Evolutionary conservation across 2,329 filamentous ascomycete genomes (phyloP).

Genomic region (Pseudogymnoascus verrucosus): DNA sequence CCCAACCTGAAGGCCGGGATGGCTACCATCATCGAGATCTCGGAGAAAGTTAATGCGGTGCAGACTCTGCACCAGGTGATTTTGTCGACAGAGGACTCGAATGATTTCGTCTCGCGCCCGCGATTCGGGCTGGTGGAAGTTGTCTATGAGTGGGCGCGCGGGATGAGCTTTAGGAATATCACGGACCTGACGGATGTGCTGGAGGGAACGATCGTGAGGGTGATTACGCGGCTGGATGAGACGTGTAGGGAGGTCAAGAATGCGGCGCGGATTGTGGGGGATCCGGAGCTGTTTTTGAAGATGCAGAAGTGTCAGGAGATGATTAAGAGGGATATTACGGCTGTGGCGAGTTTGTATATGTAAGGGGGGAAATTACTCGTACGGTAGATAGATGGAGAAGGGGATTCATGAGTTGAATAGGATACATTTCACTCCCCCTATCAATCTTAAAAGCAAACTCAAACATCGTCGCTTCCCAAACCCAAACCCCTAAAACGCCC

Average conservation of each 20-base stretch:
- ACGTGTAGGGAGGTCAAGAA: slow-evolving; percentile 97
- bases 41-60: slow-evolving; percentile 83
- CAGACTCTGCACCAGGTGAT: slow-evolving; percentile 92
- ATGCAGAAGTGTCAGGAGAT: slow-evolving; percentile 97
- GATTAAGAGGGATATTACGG: slow-evolving; percentile 93
- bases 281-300: slow-evolving; percentile 87
- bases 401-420: background rate
- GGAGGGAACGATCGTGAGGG: slow-evolving; percentile 92
- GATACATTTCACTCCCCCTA: background rate
- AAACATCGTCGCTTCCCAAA: background rate
- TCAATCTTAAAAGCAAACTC: background rate
- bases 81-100: slow-evolving; percentile 78
- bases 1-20: slow-evolving; percentile 74
- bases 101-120: slow-evolving; percentile 80
- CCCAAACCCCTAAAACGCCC: background rate
- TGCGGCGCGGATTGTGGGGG: slow-evolving; percentile 87
- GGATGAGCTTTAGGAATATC: slow-evolving; percentile 98
- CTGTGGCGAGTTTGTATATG: slow-evolving; percentile 83
- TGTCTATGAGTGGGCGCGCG: slow-evolving; percentile 95
- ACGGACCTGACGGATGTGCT: slow-evolving; percentile 92
- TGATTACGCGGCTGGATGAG: slow-evolving; percentile 90
- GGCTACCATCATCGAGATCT: slow-evolving; percentile 79
- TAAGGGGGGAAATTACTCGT: slow-evolving; percentile 28
- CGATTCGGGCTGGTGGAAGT: slow-evolving; percentile 94
- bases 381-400: background rate